Percentiles rank a stretch among this genome's conserved stretches.
phyloP scores from a whole-genome alignment of 495 filamentous ascomycete genomes.

The Melanomma pulvis-pyrius region DNA sequence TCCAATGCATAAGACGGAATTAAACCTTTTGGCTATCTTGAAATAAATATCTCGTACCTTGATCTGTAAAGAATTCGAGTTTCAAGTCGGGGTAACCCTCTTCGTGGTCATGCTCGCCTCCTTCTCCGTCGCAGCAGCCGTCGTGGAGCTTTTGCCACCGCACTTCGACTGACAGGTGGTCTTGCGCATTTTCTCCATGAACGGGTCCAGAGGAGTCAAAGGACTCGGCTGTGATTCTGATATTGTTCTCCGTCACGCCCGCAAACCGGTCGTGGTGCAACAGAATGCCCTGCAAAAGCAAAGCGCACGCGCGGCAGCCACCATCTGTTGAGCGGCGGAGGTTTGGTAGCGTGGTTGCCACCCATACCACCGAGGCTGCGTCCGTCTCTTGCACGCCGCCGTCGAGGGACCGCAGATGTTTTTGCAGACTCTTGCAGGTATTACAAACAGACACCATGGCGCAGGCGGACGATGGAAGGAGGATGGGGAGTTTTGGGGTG shows the following conservation, averaged over 20 bases:
- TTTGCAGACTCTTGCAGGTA: constrained; percentile 33
- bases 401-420: constrained; percentile 15
- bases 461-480: constrained; percentile 5
- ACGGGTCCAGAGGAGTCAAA: not conserved
- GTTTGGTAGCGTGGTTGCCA: constrained; percentile 29
- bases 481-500: not conserved
- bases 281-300: constrained; percentile 31
- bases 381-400: constrained; percentile 16
- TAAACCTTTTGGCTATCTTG: not conserved
- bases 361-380: constrained; percentile 1
- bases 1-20: not conserved
- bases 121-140: constrained; percentile 10
- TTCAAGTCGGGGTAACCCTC: constrained; percentile 31
- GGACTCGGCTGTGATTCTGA: constrained; percentile 28
- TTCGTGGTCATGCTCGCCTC: constrained; percentile 23
- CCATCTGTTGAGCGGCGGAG: constrained; percentile 26
- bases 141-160: constrained; percentile 21
- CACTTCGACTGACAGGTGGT: constrained; percentile 35
- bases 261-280: constrained; percentile 34
- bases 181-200: constrained; percentile 10
- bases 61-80: constrained; percentile 34
- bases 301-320: constrained; percentile 35
- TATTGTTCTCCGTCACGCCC: constrained; percentile 17
- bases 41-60: constrained; percentile 19
- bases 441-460: constrained; percentile 35